Evolutionary conservation across 75 land plant genomes (phyloP).

Genomic region (Cupressus sempervirens): DNA sequence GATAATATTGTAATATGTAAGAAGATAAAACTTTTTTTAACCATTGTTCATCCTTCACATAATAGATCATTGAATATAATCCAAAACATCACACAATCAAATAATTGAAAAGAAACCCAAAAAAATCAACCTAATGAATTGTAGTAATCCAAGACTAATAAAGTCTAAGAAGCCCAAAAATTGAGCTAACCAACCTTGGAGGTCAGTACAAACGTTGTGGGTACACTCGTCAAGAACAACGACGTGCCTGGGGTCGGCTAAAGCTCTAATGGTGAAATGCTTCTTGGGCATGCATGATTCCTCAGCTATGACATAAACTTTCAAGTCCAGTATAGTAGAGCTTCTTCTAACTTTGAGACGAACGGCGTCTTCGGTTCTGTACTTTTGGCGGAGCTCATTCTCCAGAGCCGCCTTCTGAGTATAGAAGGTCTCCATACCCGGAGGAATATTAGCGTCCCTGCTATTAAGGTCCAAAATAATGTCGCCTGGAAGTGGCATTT

Average conservation of each 20-base stretch:
- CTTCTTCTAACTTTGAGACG: slow-evolving; percentile 44
- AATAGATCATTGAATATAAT: too few species aligned
- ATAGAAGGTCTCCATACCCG: background rate
- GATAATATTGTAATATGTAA: too few species aligned
- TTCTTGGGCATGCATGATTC: slow-evolving; percentile 34
- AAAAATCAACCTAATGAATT: too few species aligned
- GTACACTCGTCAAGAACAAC: slow-evolving; percentile 43
- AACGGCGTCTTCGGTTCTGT: slow-evolving; percentile 20
- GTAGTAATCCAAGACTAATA: too few species aligned
- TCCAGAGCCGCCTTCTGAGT: slow-evolving; percentile 36
- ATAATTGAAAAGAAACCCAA: too few species aligned
- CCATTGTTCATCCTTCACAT: too few species aligned
- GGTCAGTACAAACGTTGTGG: slow-evolving; percentile 31
- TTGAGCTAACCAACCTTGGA: slow-evolving; percentile 80
- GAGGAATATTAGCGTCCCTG: slow-evolving; percentile 2
- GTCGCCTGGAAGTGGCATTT: slow-evolving; percentile 44
- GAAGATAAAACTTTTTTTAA: too few species aligned
- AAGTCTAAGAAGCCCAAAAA: too few species aligned
- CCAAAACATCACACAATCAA: too few species aligned
- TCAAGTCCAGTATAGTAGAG: slow-evolving; percentile 26
- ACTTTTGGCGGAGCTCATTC: slow-evolving; percentile 20
- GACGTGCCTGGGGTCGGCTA: slow-evolving; percentile 36
- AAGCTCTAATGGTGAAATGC: slow-evolving; percentile 32
- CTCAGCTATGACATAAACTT: slow-evolving; percentile 34
- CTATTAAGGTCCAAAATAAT: slow-evolving; percentile 23